phyloP scores from a whole-genome alignment of 1,284 basidiomycete genomes.

The Leccinum pallidistipes region DNA sequence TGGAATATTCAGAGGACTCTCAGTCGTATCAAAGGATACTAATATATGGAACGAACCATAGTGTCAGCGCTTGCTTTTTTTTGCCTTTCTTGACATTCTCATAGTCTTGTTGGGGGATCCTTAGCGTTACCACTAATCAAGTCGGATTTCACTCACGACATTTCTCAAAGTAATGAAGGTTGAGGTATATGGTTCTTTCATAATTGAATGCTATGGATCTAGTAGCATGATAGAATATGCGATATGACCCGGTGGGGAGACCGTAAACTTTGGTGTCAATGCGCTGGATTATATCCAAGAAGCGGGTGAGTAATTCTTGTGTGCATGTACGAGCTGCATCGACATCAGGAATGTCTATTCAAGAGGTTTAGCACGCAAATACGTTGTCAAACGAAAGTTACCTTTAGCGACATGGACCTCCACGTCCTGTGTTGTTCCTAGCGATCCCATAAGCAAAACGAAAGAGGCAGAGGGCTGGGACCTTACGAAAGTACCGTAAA shows the following conservation, averaged over 20 bases:
- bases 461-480: not conserved
- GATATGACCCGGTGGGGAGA: slow-evolving; percentile 65
- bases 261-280: slow-evolving; percentile 60
- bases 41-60: slow-evolving; percentile 52
- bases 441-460: not conserved
- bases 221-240: slow-evolving; percentile 86
- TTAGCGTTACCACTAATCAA: not conserved
- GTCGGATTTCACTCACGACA: slow-evolving; percentile 58
- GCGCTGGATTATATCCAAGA: slow-evolving; percentile 43
- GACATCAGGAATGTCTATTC: slow-evolving; percentile 31
- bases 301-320: slow-evolving; percentile 31
- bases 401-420: not conserved
- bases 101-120: slow-evolving; percentile 53
- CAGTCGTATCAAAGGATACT: not conserved
- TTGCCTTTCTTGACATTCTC: slow-evolving; percentile 57
- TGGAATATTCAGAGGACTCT: not conserved
- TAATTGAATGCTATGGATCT: slow-evolving; percentile 93
- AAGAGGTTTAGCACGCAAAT: not conserved
- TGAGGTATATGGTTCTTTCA: slow-evolving; percentile 86
- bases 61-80: slow-evolving; percentile 67
- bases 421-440: not conserved
- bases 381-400: not conserved
- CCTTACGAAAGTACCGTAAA: slow-evolving; percentile 1
- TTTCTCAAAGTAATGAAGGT: slow-evolving; percentile 76
- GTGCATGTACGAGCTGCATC: slow-evolving; percentile 44